These are phyloP conservation scores for Xylaria palmicola DNA, from an alignment of 495 filamentous ascomycete species.

Conservation along the genomic window DNA sequence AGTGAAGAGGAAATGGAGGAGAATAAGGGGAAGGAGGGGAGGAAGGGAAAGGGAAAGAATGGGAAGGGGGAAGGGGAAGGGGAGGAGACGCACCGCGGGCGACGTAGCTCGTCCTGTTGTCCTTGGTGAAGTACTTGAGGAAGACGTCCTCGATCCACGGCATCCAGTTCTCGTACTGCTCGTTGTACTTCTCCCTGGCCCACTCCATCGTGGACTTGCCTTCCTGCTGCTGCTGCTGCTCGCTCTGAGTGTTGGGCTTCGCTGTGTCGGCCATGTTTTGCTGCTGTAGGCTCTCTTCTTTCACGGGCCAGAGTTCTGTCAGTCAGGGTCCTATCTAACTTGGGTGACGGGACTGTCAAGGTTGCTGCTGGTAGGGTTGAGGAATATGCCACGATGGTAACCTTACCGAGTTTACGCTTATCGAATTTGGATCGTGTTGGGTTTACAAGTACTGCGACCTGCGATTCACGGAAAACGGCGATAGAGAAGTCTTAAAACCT, in stretches of 20 bases:
- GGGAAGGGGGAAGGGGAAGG: neutral
- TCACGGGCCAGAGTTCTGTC: neutral
- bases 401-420: too few species aligned
- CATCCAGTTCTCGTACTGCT: conserved; percentile 70
- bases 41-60: too few species aligned
- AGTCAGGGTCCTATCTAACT: too few species aligned
- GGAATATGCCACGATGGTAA: too few species aligned
- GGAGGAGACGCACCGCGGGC: conserved; percentile 49
- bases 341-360: too few species aligned
- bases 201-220: conserved; percentile 50
- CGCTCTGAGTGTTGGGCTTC: neutral
- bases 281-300: too few species aligned
- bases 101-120: conserved; percentile 68
- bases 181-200: conserved; percentile 58
- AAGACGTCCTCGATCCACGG: conserved; percentile 74
- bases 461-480: too few species aligned
- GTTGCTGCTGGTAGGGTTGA: too few species aligned
- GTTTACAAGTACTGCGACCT: too few species aligned
- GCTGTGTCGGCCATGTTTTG: neutral
- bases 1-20: neutral
- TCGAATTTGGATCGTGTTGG: too few species aligned
- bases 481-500: too few species aligned
- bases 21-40: neutral
- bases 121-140: conserved; percentile 66
- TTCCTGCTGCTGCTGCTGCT: conserved; percentile 6